These are phyloP conservation scores for Epichloe sp. DNA, from an alignment of 2,329 filamentous ascomycete species.

Conservation along the genomic window DNA sequence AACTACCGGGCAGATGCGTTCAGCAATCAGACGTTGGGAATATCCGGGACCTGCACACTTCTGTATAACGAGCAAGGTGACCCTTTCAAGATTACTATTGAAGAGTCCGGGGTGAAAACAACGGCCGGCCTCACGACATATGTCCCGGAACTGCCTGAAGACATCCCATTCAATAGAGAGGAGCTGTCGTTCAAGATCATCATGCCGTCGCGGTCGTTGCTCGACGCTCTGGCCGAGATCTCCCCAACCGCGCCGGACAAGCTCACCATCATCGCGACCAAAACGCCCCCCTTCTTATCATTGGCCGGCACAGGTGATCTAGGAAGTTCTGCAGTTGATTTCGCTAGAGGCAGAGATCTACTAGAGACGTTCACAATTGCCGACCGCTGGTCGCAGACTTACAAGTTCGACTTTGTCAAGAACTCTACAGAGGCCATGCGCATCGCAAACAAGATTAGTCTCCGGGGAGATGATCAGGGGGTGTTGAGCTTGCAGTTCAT, in stretches of 20 bases:
- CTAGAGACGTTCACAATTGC: constrained; percentile 62
- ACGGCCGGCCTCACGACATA: constrained; percentile 88
- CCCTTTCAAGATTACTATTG: constrained; percentile 71
- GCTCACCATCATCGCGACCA: constrained; percentile 54
- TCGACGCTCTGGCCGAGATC: constrained; percentile 59
- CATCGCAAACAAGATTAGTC: constrained; percentile 79
- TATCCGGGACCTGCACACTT: constrained; percentile 75
- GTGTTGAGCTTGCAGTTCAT: constrained; percentile 94
- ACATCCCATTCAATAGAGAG: constrained; percentile 79
- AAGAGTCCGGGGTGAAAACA: constrained; percentile 76
- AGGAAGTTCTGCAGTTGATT: constrained; percentile 52
- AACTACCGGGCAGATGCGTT: constrained; percentile 62
- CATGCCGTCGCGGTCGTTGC: constrained; percentile 64
- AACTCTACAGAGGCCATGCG: constrained; percentile 87
- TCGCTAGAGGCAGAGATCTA: constrained; percentile 49
- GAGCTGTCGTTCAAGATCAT: constrained; percentile 84
- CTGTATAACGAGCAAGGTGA: constrained; percentile 63
- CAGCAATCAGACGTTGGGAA: constrained; percentile 67
- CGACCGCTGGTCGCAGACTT: constrained; percentile 52
- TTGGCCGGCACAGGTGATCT: constrained; percentile 50
- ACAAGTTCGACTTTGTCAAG: constrained; percentile 78
- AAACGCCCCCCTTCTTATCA: constrained; percentile 57
- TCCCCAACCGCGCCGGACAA: constrained; percentile 58
- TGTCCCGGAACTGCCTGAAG: constrained; percentile 56
- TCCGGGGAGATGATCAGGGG: constrained; percentile 71